phyloP scores from a whole-genome alignment of 257 asterid genomes.

The Perilla frutescens region DNA sequence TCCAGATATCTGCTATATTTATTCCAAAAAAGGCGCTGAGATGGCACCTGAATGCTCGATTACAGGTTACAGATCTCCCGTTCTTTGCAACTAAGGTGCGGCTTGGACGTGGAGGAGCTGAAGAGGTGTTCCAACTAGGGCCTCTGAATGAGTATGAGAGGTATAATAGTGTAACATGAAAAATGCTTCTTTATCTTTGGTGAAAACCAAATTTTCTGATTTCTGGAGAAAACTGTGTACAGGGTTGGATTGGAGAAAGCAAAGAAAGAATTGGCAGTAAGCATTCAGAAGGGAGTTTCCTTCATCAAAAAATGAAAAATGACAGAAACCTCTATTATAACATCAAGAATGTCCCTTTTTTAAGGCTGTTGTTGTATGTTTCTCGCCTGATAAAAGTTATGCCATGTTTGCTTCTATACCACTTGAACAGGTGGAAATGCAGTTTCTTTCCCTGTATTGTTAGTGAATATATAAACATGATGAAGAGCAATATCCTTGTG shows the following conservation, averaged over 20 bases:
- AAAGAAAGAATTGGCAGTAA: slow-evolving; percentile 67
- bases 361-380: slow-evolving; percentile 5
- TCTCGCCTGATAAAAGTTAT: slow-evolving; percentile 19
- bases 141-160: slow-evolving; percentile 82
- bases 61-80: slow-evolving; percentile 86
- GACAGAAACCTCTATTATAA: neutral
- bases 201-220: neutral
- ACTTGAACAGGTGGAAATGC: slow-evolving; percentile 22
- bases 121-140: slow-evolving; percentile 82
- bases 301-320: slow-evolving; percentile 65
- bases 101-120: slow-evolving; percentile 85
- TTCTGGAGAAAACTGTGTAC: slow-evolving; percentile 2
- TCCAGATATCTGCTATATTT: neutral
- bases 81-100: slow-evolving; percentile 75
- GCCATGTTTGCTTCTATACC: slow-evolving; percentile 4
- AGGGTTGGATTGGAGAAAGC: slow-evolving; percentile 87
- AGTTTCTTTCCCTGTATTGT: slow-evolving; percentile 8
- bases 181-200: neutral
- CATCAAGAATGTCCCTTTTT: slow-evolving; percentile 2
- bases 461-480: slow-evolving; percentile 1
- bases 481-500: neutral
- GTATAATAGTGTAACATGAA: slow-evolving; percentile 42
- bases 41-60: neutral
- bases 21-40: neutral
- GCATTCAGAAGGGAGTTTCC: slow-evolving; percentile 84